Base-by-base conservation (phyloP, 352 stramenopile genomes). In the Phytophthora sp. region DNA sequence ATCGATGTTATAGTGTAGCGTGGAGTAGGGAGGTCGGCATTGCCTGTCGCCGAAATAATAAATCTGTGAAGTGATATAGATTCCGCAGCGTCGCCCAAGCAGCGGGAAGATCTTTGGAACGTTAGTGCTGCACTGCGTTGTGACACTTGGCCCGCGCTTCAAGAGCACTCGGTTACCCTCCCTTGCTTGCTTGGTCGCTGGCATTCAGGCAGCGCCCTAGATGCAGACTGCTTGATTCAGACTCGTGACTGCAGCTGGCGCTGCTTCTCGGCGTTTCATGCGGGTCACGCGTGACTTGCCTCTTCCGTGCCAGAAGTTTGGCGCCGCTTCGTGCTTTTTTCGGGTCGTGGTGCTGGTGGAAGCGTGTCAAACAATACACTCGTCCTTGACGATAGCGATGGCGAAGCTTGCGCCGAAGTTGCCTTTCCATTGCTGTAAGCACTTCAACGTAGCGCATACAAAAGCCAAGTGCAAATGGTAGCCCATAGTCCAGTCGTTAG, bases 1-100 rank as follows among this genome's bases (percentile, higher is more conserved):
- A 52, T 61, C 26, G 24, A 53, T 71, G 66, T 74, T 20, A 41
- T 63, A 66, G 43, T 59, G 39, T 65, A 59, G 51, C 30, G 43
- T 51, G 34, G 2, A 42, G 28, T 42, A 31, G 21, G 38, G 43
- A 55, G 32, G 26, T 35, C 11, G 17, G n/a, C 10, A 9, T 48
- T 17, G n/a, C 24, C 12, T 5, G 10, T 41, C 15, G 11, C 34
- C 11, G 28, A 11, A 34, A 11, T 11, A 34, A 34, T 34, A 60
- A 43, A 10, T 44, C n/a, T n/a, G n/a, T n/a, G n/a, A 44, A 46
- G 10, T 55, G 32, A 28, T n/a, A 60, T 23, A 44, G 37, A 54
- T 21, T 39, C n/a, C 27, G 42, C 42, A 50, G n/a, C n/a, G 8
- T 20, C 13, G 26, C 43, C 50, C 49, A 62, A 57, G 43, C 42